Conservation (phyloP, 2,329 filamentous ascomycete species). For the Cladophialophora carrionii region DNA sequence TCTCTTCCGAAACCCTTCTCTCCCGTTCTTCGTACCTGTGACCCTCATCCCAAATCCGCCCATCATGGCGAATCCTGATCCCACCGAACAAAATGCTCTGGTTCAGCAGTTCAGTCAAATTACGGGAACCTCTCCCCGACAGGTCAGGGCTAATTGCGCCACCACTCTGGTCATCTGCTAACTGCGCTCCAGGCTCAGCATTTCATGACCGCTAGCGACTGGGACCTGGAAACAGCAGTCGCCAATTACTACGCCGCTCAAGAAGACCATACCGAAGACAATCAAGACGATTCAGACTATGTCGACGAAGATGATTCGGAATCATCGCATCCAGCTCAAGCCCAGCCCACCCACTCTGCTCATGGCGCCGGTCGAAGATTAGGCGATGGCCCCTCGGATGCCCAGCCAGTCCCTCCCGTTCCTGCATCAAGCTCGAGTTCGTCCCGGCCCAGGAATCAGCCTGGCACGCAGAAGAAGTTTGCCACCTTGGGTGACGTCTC, state of each 20-base stretch:
- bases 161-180: slow-evolving; percentile 3
- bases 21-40: neutral
- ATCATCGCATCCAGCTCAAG: slow-evolving; percentile 19
- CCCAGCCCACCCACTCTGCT: slow-evolving; percentile 25
- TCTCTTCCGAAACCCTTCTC: slow-evolving; percentile 23
- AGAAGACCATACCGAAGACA: slow-evolving; percentile 42
- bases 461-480: slow-evolving; percentile 50
- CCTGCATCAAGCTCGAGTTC: slow-evolving; percentile 40
- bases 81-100: slow-evolving; percentile 45
- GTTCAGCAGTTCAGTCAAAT: slow-evolving; percentile 60
- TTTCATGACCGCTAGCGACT: slow-evolving; percentile 67
- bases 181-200: slow-evolving; percentile 60
- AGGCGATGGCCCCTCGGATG: slow-evolving; percentile 40
- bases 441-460: slow-evolving; percentile 41
- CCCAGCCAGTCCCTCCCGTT: slow-evolving; percentile 39
- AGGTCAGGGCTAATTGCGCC: slow-evolving; percentile 46
- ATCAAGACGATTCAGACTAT: slow-evolving; percentile 37
- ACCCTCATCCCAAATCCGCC: neutral
- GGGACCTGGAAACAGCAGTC: slow-evolving; percentile 67
- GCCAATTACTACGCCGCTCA: slow-evolving; percentile 63
- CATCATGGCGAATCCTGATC: slow-evolving; percentile 34
- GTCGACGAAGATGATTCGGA: slow-evolving; percentile 40
- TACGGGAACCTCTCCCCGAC: slow-evolving; percentile 56
- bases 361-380: slow-evolving; percentile 43
- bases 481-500: slow-evolving; percentile 53